Conservation (phyloP, 306 rosid genomes). For the Trifolium repens region DNA sequence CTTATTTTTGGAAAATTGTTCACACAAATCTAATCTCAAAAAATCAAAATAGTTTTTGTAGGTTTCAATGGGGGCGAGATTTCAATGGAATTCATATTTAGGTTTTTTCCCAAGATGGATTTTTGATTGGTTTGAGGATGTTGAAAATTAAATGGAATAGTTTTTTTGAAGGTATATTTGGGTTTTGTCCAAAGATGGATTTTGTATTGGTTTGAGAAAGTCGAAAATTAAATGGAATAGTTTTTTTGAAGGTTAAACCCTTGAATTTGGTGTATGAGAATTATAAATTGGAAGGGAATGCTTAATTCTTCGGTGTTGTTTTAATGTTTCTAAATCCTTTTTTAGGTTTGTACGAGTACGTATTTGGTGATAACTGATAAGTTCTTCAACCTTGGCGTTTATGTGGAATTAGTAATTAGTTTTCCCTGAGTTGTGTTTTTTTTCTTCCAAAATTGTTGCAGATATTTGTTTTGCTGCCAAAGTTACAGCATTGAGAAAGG, state of each 20-base stretch:
- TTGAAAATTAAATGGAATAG: background rate
- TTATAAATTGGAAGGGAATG: constrained; percentile 10
- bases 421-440: background rate
- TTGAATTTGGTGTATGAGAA: background rate
- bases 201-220: constrained; percentile 4
- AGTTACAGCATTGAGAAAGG: constrained; percentile 25
- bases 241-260: background rate
- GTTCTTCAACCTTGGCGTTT: constrained; percentile 8
- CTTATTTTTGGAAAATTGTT: background rate
- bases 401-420: background rate
- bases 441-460: background rate
- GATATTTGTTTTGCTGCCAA: constrained; percentile 30
- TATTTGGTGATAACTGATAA: constrained; percentile 13
- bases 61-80: background rate
- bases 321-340: background rate
- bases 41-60: background rate
- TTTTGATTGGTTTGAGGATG: constrained; percentile 3
- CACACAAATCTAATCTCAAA: background rate
- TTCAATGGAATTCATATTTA: constrained; percentile 1
- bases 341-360: background rate
- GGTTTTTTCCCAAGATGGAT: background rate
- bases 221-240: background rate
- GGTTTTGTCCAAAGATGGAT: background rate
- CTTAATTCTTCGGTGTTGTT: constrained; percentile 6
- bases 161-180: background rate